These are phyloP conservation scores for Caloboletus inedulis DNA, from an alignment of 1,284 basidiomycete species.

Conservation along the genomic window DNA sequence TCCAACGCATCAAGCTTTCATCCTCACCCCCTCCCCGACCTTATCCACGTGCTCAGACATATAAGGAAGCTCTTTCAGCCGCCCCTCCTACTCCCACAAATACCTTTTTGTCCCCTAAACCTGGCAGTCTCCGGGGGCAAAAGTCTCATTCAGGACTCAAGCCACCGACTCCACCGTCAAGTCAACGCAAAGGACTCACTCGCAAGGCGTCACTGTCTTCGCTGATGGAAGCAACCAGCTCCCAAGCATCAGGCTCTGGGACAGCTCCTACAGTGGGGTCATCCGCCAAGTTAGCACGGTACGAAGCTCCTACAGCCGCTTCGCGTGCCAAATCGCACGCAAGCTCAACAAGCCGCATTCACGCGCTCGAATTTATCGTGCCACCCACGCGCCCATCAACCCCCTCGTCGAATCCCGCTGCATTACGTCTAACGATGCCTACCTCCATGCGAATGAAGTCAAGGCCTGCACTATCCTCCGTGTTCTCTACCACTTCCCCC, in stretches of 20 bases:
- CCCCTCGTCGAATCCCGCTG: conserved; percentile 69
- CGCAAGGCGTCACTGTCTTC: conserved; percentile 77
- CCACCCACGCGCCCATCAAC: conserved; percentile 75
- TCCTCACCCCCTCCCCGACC: conserved; percentile 57
- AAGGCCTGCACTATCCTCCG: conserved; percentile 67
- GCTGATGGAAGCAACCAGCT: conserved; percentile 56
- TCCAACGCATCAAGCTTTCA: conserved; percentile 63
- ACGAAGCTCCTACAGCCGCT: conserved; percentile 73
- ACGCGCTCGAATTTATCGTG: conserved; percentile 58
- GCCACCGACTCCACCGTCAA: conserved; percentile 60
- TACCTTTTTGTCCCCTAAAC: conserved; percentile 61
- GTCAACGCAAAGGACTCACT: conserved; percentile 50
- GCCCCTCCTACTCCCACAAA: conserved; percentile 44
- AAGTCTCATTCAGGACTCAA: conserved; percentile 78
- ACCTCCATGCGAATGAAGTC: conserved; percentile 69
- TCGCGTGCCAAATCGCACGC: conserved; percentile 72
- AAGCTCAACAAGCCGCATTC: conserved; percentile 56
- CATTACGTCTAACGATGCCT: conserved; percentile 82
- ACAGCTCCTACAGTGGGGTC: conserved; percentile 34
- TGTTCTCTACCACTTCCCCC: conserved; percentile 54
- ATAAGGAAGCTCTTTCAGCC: conserved; percentile 53
- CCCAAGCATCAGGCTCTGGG: conserved; percentile 56
- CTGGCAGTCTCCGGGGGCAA: conserved; percentile 70
- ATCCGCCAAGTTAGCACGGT: conserved; percentile 47
- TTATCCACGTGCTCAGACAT: conserved; percentile 54